Base-by-base conservation (phyloP, 495 filamentous ascomycete genomes). In the Staphylotrichum tortipilum region DNA sequence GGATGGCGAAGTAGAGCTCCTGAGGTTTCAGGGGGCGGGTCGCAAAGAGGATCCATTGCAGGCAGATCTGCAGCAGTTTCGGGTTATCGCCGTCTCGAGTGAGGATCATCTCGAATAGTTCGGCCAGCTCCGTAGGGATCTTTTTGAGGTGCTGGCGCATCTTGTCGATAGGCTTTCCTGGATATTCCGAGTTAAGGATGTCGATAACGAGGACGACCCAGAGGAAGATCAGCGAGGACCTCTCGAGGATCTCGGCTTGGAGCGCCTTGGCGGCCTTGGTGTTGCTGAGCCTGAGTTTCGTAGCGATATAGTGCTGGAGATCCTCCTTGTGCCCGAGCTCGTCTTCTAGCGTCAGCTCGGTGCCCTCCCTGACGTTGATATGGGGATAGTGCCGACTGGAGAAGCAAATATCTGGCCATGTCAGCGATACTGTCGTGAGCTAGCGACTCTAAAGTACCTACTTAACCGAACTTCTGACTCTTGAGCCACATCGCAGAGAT, bases 321-420 rank as follows among this genome's bases (percentile, higher is more conserved):
- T 63, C 60, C 1, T 56, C 30, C 8, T 14, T 34, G 29, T 63
- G 60, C 4, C 56, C 57, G 9, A 3, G 12, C 38, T 58, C 40
- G 17, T 53, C 8, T 37, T 65, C 63, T 5, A 66, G 31, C 1
- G 39, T 47, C 24, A 63, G 7, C 35, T 57, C 51, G 4, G 65
- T 50, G 4, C 69, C 66, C n/a, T 61, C 54, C 14, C 52, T 26
- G 7, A 73, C 63, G 4, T 36, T 47, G 29, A 79, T 71, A 37
- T 69, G 53, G 0, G 74, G 74, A 46, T 77, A 76, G 54, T 76
- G 72, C 7, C 74, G 68, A 53, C 73, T 77, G 0, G 76, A 76
- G 42, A 77, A 66, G 38, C 71, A 77, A 11, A 72, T 46, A 10
- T 42, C 47, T 15, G 30, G 30, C 7, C 7, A 12, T n/a, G 30